Evolutionary conservation across 345 rosid species (phyloP).

Genomic region (Rhodamnia rubescens): DNA sequence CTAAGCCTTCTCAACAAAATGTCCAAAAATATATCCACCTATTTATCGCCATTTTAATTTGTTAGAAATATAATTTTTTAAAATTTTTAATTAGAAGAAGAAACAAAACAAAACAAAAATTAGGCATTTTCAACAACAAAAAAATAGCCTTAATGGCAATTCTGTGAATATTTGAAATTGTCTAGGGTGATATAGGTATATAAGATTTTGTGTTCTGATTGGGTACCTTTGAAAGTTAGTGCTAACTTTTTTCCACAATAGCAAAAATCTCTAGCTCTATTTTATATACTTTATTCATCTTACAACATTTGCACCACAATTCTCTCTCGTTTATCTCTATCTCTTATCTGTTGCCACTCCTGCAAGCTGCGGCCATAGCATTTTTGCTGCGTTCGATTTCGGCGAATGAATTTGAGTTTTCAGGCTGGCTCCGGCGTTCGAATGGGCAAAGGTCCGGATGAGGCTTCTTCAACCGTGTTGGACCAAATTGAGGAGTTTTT

Average conservation of each 20-base stretch:
- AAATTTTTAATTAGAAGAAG: too few species aligned
- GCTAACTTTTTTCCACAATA: not conserved
- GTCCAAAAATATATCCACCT: too few species aligned
- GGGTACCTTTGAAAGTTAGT: not conserved
- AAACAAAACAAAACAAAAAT: too few species aligned
- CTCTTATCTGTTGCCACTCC: not conserved
- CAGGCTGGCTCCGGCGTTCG: not conserved
- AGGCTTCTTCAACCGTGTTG: not conserved
- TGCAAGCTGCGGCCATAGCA: not conserved
- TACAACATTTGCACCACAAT: not conserved
- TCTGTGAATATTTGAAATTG: not conserved
- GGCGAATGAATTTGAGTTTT: not conserved
- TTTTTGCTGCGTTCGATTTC: not conserved
- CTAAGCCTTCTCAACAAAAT: too few species aligned
- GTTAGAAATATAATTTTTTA: too few species aligned
- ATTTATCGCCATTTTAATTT: too few species aligned
- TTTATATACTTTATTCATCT: not conserved
- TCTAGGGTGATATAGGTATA: too few species aligned
- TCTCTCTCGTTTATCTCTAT: not conserved
- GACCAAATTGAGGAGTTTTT: too few species aligned
- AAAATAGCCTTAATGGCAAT: not conserved
- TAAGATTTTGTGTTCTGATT: not conserved
- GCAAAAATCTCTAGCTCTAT: not conserved
- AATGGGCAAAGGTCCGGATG: not conserved
- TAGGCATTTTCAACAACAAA: too few species aligned